Base-by-base conservation (phyloP, 2,329 filamentous ascomycete genomes). In the Aspergillus sp. region DNA sequence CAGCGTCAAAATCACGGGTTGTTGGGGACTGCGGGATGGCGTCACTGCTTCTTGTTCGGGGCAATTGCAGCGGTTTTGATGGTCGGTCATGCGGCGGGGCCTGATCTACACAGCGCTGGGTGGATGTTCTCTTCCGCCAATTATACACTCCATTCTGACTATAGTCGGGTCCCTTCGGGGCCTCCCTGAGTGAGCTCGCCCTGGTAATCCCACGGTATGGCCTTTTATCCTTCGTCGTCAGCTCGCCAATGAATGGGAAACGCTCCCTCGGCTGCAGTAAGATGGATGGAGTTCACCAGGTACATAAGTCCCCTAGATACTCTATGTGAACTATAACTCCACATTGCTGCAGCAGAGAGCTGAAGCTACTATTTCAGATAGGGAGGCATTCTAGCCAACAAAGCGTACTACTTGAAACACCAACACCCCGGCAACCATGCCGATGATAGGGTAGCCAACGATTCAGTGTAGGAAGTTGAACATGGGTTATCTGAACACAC, bases 1-100 rank as follows among this genome's bases (percentile, higher is more conserved):
- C 55, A 53, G 45, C 53, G 55, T 48, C 54, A 59, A 61, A 55
- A 50, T 58, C 64, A 66, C 58, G 49, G 47, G 49, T 58, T 55
- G 57, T 55, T 58, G 49, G 53, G 43, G 55, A 45, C 64, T 66
- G 64, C 62, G 61, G 45, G 45, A 68, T 68, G 67, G 60, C 67
- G 66, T 69, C 66, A 69, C 60, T 52, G 63, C 54, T 67, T 45
- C 63, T 65, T 49, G 48, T 64, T 68, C 61, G 57, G 66, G 62
- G 63, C 56, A 45, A 66, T 48, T 67, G 65, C 66, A 69, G 66
- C 57, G 55, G 41, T 38, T 59, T 60, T 54, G 48, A 41, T 58
- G 47, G 58, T 53, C 60, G 53, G 65, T 67, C 64, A 67, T 62
- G 64, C 60, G 62, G 60, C 59, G 59, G 60, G 52, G 51, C 55